A percentile compares a stretch with the other conserved stretches of the same genome.
phyloP scores from a whole-genome alignment of 371 early-diverging fungal species.

The Apophysomyces elegans region DNA sequence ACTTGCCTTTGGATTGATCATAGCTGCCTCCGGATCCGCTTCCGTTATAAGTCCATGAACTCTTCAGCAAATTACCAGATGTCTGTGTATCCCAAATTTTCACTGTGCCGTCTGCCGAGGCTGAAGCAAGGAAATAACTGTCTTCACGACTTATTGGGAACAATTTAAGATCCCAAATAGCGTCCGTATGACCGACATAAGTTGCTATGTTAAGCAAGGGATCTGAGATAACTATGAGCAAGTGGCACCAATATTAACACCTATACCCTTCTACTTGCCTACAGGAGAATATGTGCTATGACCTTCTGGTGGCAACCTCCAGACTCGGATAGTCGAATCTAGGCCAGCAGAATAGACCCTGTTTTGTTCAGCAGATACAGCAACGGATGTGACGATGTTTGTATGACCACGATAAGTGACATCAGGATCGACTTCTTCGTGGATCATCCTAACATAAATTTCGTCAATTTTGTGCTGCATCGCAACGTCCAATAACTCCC shows the following conservation, averaged over 20 bases:
- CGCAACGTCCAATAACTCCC: not conserved
- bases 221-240: constrained; percentile 38
- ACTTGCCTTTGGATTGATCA: constrained; percentile 20
- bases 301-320: constrained; percentile 70
- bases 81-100: constrained; percentile 80
- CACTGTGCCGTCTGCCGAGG: constrained; percentile 82
- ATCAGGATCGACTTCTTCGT: constrained; percentile 70
- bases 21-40: constrained; percentile 7
- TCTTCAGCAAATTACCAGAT: constrained; percentile 49
- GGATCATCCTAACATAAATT: constrained; percentile 1
- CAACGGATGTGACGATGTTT: constrained; percentile 69
- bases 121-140: constrained; percentile 68
- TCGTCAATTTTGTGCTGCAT: not conserved
- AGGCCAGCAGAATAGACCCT: constrained; percentile 74
- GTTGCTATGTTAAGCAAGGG: constrained; percentile 60
- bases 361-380: constrained; percentile 62
- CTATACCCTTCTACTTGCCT: constrained; percentile 39
- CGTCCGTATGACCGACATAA: constrained; percentile 82
- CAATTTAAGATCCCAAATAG: constrained; percentile 84
- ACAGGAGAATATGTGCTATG: constrained; percentile 58
- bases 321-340: constrained; percentile 78
- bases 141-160: constrained; percentile 54
- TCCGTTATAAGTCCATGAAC: constrained; percentile 56
- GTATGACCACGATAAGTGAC: constrained; percentile 86
- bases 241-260: constrained; percentile 6